Conservation (phyloP, 2,329 filamentous ascomycete species). For the Conoideocrella luteorostrata region DNA sequence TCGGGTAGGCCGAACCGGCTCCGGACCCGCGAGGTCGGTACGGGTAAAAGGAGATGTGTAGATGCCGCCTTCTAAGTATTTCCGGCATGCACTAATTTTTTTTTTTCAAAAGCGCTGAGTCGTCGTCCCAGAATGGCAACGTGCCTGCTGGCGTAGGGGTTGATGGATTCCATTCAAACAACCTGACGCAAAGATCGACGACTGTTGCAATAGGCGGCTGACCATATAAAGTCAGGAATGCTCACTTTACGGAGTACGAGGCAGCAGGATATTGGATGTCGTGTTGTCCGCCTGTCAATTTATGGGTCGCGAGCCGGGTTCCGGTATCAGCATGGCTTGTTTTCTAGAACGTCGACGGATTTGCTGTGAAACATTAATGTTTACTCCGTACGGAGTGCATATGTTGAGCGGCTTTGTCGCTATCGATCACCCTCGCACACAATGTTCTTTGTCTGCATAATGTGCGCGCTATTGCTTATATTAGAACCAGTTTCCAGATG, state of each 20-base stretch:
- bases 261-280: background rate
- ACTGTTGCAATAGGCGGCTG: no score
- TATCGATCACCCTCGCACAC: background rate
- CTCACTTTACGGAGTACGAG: background rate
- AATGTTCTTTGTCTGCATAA: background rate
- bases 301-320: background rate
- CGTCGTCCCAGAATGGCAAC: background rate
- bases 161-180: no score
- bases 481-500: background rate
- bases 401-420: background rate
- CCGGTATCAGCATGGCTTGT: background rate
- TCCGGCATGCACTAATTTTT: background rate
- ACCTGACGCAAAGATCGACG: no score
- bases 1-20: background rate
- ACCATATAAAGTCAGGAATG: background rate
- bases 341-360: conserved; percentile 5
- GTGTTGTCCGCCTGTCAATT: background rate
- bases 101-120: background rate
- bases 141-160: no score
- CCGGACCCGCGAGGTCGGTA: background rate
- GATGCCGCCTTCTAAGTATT: background rate
- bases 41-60: background rate
- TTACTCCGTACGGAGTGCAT: no score
- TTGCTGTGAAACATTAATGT: background rate
- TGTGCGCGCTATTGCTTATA: background rate